A percentile compares a stretch with the other conserved stretches of the same genome.
phyloP scores from a whole-genome alignment of 139 green algal species.

The Chlamydomonas schloesseri region DNA sequence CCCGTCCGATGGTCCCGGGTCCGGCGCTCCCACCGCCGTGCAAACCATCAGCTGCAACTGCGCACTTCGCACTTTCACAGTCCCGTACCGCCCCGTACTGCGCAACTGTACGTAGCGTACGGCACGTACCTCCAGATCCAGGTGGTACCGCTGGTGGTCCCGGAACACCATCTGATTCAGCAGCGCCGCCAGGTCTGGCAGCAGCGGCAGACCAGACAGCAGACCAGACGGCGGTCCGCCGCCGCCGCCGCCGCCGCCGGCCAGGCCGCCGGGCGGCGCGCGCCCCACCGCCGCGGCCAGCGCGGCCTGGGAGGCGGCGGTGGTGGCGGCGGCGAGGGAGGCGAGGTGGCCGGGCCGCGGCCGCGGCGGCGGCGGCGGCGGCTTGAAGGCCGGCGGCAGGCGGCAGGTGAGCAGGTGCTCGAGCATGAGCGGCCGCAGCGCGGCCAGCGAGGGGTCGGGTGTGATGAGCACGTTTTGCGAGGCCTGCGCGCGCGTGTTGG shows the following conservation, averaged over 20 bases:
- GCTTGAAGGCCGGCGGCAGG: slow-evolving; percentile 30
- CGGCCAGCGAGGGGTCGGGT: slow-evolving; percentile 35
- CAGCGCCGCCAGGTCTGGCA: slow-evolving; percentile 39
- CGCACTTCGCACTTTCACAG: neutral
- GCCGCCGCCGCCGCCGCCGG: too few relatives aligned
- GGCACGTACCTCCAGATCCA: slow-evolving; percentile 34
- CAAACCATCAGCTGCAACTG: neutral
- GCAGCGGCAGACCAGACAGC: slow-evolving; percentile 21
- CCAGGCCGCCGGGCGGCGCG: too few relatives aligned
- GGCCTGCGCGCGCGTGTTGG: neutral
- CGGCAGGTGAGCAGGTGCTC: slow-evolving; percentile 38
- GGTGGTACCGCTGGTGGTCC: slow-evolving; percentile 29
- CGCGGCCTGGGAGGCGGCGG: too few relatives aligned
- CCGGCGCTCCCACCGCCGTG: too few relatives aligned
- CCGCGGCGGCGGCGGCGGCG: slow-evolving; percentile 31
- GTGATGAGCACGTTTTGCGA: slow-evolving; percentile 32
- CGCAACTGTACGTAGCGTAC: too few relatives aligned
- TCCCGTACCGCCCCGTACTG: too few relatives aligned
- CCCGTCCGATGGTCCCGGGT: too few relatives aligned
- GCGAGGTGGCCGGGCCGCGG: neutral
- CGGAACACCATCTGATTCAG: slow-evolving; percentile 46
- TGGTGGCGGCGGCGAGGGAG: too few relatives aligned
- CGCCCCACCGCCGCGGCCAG: too few relatives aligned
- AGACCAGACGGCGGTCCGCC: neutral
- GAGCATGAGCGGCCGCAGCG: slow-evolving; percentile 40